A percentile compares a stretch with the other conserved stretches of the same genome.
phyloP scores from a whole-genome alignment of 306 rosid species.

The Quercus mongolica region DNA sequence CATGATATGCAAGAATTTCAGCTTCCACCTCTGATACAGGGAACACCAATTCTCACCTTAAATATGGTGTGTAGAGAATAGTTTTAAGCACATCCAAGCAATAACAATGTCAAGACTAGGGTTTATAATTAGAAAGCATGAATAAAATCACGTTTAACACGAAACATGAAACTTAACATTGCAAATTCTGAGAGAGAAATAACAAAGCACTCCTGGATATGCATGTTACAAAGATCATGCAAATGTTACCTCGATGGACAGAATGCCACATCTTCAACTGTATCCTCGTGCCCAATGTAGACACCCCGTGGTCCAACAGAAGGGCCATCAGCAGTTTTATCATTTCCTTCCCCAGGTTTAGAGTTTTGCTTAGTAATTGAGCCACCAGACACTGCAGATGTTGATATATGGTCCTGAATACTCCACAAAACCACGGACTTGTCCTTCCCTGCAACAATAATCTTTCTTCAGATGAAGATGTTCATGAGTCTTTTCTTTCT shows the following conservation, averaged over 20 bases:
- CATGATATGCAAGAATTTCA: not conserved
- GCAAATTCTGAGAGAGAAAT: not conserved
- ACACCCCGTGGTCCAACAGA: slow-evolving; percentile 92
- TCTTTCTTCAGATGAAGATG: not conserved
- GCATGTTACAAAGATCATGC: not conserved
- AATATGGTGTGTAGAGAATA: not conserved
- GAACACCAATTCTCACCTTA: not conserved
- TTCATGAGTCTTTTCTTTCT: not conserved
- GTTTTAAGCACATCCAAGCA: not conserved
- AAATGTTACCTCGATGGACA: slow-evolving; percentile 84
- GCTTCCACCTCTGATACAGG: not conserved
- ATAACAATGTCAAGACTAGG: not conserved
- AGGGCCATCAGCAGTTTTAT: slow-evolving; percentile 72
- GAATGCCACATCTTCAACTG: slow-evolving; percentile 98
- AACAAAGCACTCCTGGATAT: not conserved
- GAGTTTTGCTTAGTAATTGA: slow-evolving; percentile 63
- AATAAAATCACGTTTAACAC: not conserved
- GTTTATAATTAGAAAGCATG: not conserved
- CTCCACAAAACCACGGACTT: slow-evolving; percentile 97
- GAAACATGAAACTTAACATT: slow-evolving; percentile 10
- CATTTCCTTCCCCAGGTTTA: slow-evolving; percentile 74
- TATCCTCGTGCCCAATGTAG: slow-evolving; percentile 88
- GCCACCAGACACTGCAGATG: slow-evolving; percentile 64
- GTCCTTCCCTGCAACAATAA: slow-evolving; percentile 74
- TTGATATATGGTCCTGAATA: slow-evolving; percentile 86